Evolutionary conservation across 805 yeast species (phyloP).

Genomic region (Dipodascopsis uninucleata): DNA sequence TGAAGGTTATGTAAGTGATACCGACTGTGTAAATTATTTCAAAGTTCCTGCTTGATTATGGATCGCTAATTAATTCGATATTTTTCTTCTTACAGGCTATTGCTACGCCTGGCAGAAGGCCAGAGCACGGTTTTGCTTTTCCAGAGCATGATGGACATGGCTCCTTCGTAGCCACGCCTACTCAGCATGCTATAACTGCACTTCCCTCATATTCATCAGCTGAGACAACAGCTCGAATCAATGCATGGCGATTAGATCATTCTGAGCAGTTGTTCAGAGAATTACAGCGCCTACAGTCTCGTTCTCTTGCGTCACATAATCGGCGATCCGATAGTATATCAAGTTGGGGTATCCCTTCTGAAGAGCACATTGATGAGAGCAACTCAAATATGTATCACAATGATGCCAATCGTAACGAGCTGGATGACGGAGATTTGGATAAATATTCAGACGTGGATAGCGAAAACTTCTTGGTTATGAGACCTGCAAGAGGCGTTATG

Average conservation of each 20-base stretch:
- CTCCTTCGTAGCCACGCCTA: constrained; percentile 27
- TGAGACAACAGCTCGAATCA: constrained; percentile 38
- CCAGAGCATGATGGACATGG: constrained; percentile 26
- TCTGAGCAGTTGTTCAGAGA: constrained; percentile 34
- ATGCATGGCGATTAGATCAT: constrained; percentile 43
- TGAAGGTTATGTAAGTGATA: constrained; percentile 12
- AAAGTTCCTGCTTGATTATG: not conserved
- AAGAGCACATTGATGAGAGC: constrained; percentile 13
- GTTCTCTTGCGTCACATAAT: not conserved
- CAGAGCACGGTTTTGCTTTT: constrained; percentile 15
- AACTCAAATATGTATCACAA: not conserved
- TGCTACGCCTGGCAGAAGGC: constrained; percentile 3
- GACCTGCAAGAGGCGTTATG: too few species aligned
- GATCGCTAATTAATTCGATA: not conserved
- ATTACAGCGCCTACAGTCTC: constrained; percentile 30
- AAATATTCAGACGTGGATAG: not conserved
- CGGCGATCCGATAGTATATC: constrained; percentile 12
- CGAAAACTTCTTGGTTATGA: not conserved
- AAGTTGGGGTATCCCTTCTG: constrained; percentile 16
- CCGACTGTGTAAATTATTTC: not conserved
- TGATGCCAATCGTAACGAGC: not conserved
- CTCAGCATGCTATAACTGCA: constrained; percentile 4
- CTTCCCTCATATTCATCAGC: constrained; percentile 20
- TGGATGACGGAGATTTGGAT: not conserved
- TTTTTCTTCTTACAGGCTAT: not conserved